These are phyloP conservation scores for Lathyrus oleraceus DNA, from an alignment of 306 rosid species.

Conservation along the genomic window DNA sequence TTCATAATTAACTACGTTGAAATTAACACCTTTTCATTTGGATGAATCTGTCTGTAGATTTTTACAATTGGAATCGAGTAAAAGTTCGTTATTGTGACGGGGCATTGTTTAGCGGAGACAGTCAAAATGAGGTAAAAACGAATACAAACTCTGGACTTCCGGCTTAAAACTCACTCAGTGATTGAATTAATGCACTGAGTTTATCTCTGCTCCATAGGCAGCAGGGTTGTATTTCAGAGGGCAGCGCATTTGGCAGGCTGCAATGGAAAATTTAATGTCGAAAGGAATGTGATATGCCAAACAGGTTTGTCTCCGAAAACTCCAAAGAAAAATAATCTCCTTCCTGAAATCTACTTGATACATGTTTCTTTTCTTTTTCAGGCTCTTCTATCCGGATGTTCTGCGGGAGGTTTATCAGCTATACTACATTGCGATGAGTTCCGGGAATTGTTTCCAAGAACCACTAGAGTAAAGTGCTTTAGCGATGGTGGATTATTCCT, in stretches of 20 bases:
- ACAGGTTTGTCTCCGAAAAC: slow-evolving; percentile 50
- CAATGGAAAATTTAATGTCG: slow-evolving; percentile 73
- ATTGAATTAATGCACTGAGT: slow-evolving; percentile 22
- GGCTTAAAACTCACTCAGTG: background rate
- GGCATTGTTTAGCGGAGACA: slow-evolving; percentile 83
- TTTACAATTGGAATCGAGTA: slow-evolving; percentile 82
- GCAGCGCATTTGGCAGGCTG: slow-evolving; percentile 80
- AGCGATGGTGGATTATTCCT: slow-evolving; percentile 88
- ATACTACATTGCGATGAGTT: slow-evolving; percentile 84
- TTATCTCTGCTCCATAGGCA: slow-evolving; percentile 46
- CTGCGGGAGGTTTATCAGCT: slow-evolving; percentile 85
- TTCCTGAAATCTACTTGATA: slow-evolving; percentile 21
- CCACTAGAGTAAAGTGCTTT: slow-evolving; percentile 72
- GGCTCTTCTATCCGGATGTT: slow-evolving; percentile 88
- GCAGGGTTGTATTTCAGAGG: slow-evolving; percentile 76
- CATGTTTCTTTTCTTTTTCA: slow-evolving; percentile 29
- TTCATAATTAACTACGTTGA: background rate
- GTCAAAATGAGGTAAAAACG: slow-evolving; percentile 57
- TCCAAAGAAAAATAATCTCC: background rate
- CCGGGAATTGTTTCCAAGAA: slow-evolving; percentile 54
- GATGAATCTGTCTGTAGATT: slow-evolving; percentile 53
- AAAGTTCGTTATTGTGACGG: slow-evolving; percentile 93
- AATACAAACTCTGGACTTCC: background rate
- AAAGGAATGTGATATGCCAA: slow-evolving; percentile 81
- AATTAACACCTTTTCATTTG: slow-evolving; percentile 21